Evolutionary conservation across 495 filamentous ascomycete species (phyloP).

Genomic region (Neurospora sp.): DNA sequence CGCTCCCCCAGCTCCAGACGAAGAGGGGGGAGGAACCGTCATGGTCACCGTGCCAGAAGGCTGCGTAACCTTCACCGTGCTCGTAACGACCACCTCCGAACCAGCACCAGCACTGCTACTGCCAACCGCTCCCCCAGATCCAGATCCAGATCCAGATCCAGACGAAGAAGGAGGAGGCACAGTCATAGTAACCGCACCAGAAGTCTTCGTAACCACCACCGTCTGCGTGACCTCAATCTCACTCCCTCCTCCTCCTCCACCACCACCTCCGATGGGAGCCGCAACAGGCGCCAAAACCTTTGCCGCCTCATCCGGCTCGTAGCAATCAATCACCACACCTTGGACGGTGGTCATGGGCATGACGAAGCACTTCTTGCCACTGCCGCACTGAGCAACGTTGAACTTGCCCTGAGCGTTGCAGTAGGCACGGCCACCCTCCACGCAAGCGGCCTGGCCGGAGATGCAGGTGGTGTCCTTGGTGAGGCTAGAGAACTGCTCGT

Average conservation of each 20-base stretch:
- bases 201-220: background rate
- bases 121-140: background rate
- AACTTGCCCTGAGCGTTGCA: constrained; percentile 24
- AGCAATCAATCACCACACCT: constrained; percentile 29
- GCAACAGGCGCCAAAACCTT: constrained; percentile 16
- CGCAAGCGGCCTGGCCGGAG: constrained; percentile 29
- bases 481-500: constrained; percentile 28
- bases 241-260: background rate
- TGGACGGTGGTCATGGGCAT: constrained; percentile 30
- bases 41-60: constrained; percentile 4
- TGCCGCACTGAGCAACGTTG: constrained; percentile 18
- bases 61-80: constrained; percentile 6
- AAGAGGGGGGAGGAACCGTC: constrained; percentile 5
- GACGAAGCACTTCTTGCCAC: constrained; percentile 26
- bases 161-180: background rate
- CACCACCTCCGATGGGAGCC: background rate
- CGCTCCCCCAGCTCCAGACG: background rate
- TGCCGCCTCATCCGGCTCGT: constrained; percentile 16
- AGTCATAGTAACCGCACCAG: background rate
- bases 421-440: constrained; percentile 23
- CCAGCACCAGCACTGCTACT: background rate
- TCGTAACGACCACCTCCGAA: background rate
- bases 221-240: background rate
- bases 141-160: background rate
- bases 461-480: constrained; percentile 27